These are phyloP conservation scores for Alternaria sp. DNA, from an alignment of 2,329 filamentous ascomycete genomes.

Conservation along the genomic window DNA sequence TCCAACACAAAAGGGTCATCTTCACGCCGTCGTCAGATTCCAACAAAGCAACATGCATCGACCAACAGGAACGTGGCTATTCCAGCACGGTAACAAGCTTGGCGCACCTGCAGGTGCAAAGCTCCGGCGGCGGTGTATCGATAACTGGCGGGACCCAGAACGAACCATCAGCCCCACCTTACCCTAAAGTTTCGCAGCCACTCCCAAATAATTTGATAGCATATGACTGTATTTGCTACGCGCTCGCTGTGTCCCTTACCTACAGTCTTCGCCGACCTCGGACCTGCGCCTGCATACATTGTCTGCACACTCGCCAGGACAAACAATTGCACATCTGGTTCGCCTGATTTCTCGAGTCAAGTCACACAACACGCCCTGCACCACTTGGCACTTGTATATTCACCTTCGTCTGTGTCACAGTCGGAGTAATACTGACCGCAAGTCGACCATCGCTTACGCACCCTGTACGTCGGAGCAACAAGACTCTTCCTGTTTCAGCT, in stretches of 20 bases:
- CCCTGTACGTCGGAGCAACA: slow-evolving; percentile 15
- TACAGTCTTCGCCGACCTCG: slow-evolving; percentile 5
- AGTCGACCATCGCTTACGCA: slow-evolving; percentile 15
- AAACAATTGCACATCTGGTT: background rate
- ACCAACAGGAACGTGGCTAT: slow-evolving; percentile 11
- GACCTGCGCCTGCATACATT: slow-evolving; percentile 3
- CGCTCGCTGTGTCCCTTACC: background rate
- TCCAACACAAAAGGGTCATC: background rate
- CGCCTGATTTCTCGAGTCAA: slow-evolving; percentile 10
- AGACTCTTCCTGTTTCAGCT: background rate
- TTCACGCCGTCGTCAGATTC: slow-evolving; percentile 3
- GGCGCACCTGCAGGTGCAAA: slow-evolving; percentile 13
- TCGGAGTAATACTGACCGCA: slow-evolving; percentile 26
- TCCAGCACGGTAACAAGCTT: slow-evolving; percentile 8
- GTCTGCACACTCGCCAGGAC: background rate
- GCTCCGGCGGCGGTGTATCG: slow-evolving; percentile 15
- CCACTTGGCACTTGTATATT: slow-evolving; percentile 10
- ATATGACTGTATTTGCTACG: slow-evolving; percentile 20
- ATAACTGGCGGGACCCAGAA: slow-evolving; percentile 11
- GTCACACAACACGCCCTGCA: slow-evolving; percentile 13
- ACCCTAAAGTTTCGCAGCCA: slow-evolving; percentile 11
- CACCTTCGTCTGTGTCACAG: slow-evolving; percentile 14
- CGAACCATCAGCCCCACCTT: slow-evolving; percentile 13
- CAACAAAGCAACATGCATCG: slow-evolving; percentile 2
- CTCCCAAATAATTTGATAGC: slow-evolving; percentile 21